Base-by-base conservation (phyloP, 2,329 filamentous ascomycete species). In the Ceratocystis ficicola region DNA sequence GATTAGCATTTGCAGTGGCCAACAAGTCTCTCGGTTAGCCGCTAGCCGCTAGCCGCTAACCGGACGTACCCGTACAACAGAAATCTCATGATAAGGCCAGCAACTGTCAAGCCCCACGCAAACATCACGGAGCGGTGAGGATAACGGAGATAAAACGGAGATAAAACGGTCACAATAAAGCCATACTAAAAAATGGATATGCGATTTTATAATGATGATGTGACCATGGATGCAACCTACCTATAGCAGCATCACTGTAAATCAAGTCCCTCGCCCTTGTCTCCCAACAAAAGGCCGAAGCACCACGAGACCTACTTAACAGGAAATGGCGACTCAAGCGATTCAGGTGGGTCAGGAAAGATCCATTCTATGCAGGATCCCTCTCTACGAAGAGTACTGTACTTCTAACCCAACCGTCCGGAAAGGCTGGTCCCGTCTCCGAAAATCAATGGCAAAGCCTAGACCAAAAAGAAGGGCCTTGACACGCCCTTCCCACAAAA, bases 391-490 rank as follows among this genome's bases (percentile, higher is more conserved):
- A 10, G 89, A 93, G 75, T 91, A 94, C 73, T 92, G 89, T 57
- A 94, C 79, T 76, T 93, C 89, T 66, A 94, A 75, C 12, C 89
- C 89, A 66, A 94, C 78, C 4, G 84, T 88, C 68, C 87, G 83
- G 72, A 94, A 88, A 48, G 90, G 87, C 72, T 89, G 86, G 73
- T 92, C 88, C 69, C 85, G 79, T 71, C 83, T 85, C 72, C 84
- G 85, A 72, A 94, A 80, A 73, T 95, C 91, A 65, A 99, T 84
- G 63, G 86, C 89, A 66, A 90, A 90, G 8, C 94, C 94, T 52
- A 96, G 80, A 71, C 90, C 95, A 74, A 97, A 95, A 66, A 99
- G 81, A 67, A 99, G 78, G 70, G 95, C 93, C 77, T 97, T 96
- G 68, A 95, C 83, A 65, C 91, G 83, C 1, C 93, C 92, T 74